Base-by-base conservation (phyloP, 345 rosid genomes). In the Litchi chinensis region DNA sequence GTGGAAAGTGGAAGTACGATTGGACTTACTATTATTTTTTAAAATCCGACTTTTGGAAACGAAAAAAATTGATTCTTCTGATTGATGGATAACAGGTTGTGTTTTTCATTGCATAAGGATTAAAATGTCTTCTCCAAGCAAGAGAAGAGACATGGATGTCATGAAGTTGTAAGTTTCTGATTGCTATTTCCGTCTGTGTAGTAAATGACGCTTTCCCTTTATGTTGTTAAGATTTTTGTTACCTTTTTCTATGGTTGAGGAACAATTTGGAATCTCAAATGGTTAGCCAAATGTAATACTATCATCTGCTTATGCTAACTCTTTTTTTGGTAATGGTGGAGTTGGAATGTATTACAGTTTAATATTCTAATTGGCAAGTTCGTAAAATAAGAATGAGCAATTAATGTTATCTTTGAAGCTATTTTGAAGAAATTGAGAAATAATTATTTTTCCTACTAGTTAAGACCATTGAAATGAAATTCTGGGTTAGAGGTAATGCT, bases 131-230 rank as follows among this genome's bases (percentile, higher is more conserved):
- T 89, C 91, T 79, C 90, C 88, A 75, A 86, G 90, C 87, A 89
- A 89, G 87, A 85, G 91, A 76, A 87, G 88, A 79, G 90, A 87
- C 71, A 89, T 89, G 86, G 91, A 89, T 81, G 88, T 89, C 68
- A 87, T 89, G 91, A 89, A 89, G 78, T 65, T 89, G 91, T 87
- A 81, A 87, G 88, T 83, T 80, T 73, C 54, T 50, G 6, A 19
- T 21, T 63, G 22, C 73, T 75, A 8, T 39, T 63, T 62, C 1
- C 32, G 10, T 73, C 16, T 64, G 3, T 54, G 18, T 28, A 66
- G 26, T 40, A 21, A 40, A 37, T 26, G 44, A 21, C 41, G 19
- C 19, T 77, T 56, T 76, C n/a, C n/a, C 15, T 65, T 48, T 21
- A 60, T 65, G 66, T 39, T 39, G 54, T 16, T 39, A 54, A 40